phyloP scores from a whole-genome alignment of 257 asterid species.

The Primulina huaijiensis region DNA sequence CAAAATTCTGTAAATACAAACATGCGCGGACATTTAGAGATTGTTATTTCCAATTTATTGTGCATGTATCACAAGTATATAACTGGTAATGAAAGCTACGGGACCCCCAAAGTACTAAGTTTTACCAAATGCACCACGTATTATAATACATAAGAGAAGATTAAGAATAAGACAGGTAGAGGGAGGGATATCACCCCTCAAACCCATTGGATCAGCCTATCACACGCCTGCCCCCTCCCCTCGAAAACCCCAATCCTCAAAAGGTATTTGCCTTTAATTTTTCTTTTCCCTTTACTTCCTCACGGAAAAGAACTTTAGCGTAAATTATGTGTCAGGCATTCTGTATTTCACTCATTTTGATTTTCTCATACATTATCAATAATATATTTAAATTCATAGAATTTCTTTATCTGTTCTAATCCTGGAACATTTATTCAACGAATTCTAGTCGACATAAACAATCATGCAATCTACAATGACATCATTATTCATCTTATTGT shows the following conservation, averaged over 20 bases:
- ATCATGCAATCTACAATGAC: too few species aligned
- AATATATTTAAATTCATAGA: too few species aligned
- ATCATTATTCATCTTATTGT: too few species aligned
- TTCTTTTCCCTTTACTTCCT: too few species aligned
- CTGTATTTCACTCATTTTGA: too few species aligned
- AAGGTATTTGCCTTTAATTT: too few species aligned
- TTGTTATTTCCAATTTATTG: background rate
- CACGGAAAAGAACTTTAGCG: too few species aligned
- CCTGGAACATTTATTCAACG: too few species aligned
- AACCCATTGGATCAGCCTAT: background rate
- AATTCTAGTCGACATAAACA: too few species aligned
- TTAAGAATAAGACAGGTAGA: background rate
- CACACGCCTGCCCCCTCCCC: background rate
- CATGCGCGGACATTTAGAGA: background rate
- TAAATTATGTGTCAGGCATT: too few species aligned
- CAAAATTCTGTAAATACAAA: slow-evolving; percentile 7
- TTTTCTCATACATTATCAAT: too few species aligned
- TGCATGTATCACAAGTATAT: slow-evolving; percentile 15
- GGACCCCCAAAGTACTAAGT: background rate
- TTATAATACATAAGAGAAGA: background rate
- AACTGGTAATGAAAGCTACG: background rate
- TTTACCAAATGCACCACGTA: slow-evolving; percentile 4
- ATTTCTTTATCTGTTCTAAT: too few species aligned
- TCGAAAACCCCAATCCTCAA: background rate
- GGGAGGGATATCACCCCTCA: background rate